Evolutionary conservation across 305 asterid genomes (phyloP), one percentile per base, ranked within the genome.

Genomic region (Plantago lanceolata): DNA sequence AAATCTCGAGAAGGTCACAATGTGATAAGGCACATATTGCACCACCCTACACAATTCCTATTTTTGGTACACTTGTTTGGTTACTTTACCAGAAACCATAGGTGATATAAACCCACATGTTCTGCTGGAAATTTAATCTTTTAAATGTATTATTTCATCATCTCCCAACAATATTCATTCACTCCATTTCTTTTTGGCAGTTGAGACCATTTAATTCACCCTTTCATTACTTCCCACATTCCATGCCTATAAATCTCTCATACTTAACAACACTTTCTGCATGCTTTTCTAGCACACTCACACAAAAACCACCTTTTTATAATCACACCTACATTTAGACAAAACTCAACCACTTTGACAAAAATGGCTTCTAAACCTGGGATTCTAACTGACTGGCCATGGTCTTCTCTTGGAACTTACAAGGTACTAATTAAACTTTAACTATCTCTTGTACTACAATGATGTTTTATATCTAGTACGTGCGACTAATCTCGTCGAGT

Each of bases 321-420:
- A 40, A 5, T 5, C 9, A 40, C 45, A 9, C 45, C 45, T 40
- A 3, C 45, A 40, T 40, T 40, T 40, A 40, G 45, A 40, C 45
- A 40, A 9, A 40, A 9, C 40, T 33, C 40, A 33, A 5, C 40
- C 8, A 7, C 6, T 33, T 33, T 33, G 6, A 26, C 45, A 26
- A 53, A 48, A 66, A 85, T 85, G 94, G 94, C 94, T 29, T 72
- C 94, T 2, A 83, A 78, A 76, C 94, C 94, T 7, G 90, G 94
- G 29, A 61, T 85, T 66, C 83, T 85, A 60, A 79, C 94, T 0
- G 88, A 85, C 3, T 85, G 94, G 90, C 94, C 94, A 59, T 85
- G 94, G 94, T 68, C 82, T 71, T 66, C 80, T 50, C 86, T 85
- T 20, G 88, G 94, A n/a, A 77, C 62, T 71, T 85, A 61, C 73